Evolutionary conservation across 192 early-diverging fungal genomes (phyloP).

Genomic region (Phlyctochytrium arcticum): DNA sequence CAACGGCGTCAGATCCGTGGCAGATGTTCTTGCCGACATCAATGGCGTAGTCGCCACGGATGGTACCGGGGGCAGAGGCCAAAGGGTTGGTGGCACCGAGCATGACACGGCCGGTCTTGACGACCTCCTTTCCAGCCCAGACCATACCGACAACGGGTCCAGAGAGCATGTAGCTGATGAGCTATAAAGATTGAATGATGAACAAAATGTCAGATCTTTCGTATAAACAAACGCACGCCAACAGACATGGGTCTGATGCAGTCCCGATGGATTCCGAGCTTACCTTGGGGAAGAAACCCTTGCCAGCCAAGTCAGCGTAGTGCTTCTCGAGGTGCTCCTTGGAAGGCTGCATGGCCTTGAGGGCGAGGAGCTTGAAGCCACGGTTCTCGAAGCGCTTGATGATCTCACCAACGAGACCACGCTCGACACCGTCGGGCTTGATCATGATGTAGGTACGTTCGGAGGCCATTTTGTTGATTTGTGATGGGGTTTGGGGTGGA

Average conservation of each 20-base stretch:
- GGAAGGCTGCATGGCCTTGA: slow-evolving; percentile 72
- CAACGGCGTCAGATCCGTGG: slow-evolving; percentile 89
- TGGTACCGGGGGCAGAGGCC: slow-evolving; percentile 83
- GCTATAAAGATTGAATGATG: slow-evolving; percentile 16
- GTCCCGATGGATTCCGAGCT: too few relatives aligned
- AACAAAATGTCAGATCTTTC: neutral
- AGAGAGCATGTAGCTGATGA: slow-evolving; percentile 72
- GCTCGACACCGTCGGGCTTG: slow-evolving; percentile 43
- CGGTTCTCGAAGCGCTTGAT: slow-evolving; percentile 88
- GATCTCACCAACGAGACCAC: slow-evolving; percentile 88
- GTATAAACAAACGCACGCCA: neutral
- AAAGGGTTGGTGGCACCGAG: slow-evolving; percentile 92
- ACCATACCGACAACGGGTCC: slow-evolving; percentile 97
- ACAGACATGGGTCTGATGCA: neutral
- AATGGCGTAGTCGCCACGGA: slow-evolving; percentile 92
- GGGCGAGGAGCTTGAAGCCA: slow-evolving; percentile 84
- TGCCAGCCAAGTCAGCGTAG: slow-evolving; percentile 74
- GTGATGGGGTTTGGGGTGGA: neutral
- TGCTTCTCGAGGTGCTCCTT: slow-evolving; percentile 70
- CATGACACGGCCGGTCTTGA: slow-evolving; percentile 85
- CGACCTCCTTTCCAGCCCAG: slow-evolving; percentile 83
- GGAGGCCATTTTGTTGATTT: slow-evolving; percentile 8
- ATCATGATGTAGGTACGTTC: slow-evolving; percentile 40
- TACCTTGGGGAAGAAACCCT: slow-evolving; percentile 89
- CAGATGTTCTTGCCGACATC: slow-evolving; percentile 83